phyloP scores from a whole-genome alignment of 495 filamentous ascomycete genomes.

The Collariella sp. region DNA sequence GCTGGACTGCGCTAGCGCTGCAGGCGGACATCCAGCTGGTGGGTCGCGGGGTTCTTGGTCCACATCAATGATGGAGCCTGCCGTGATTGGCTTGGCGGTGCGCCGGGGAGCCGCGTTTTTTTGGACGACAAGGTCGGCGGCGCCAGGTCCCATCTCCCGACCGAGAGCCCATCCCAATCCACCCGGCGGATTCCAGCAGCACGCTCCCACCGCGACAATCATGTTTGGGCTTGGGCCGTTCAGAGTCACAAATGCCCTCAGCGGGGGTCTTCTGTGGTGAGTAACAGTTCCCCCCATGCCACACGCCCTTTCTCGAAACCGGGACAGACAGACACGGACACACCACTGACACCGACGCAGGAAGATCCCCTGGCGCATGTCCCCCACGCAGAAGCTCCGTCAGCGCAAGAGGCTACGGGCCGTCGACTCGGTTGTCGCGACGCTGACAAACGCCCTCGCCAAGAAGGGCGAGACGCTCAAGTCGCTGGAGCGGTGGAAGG shows the following conservation, averaged over 20 bases:
- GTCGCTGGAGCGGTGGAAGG: slow-evolving; percentile 78
- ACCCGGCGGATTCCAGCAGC: slow-evolving; percentile 1
- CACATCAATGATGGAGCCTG: not conserved
- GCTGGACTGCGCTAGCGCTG: slow-evolving; percentile 6
- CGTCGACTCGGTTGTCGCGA: slow-evolving; percentile 76
- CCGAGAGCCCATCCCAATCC: not conserved
- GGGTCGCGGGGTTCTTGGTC: slow-evolving; percentile 14
- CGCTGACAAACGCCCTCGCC: slow-evolving; percentile 62
- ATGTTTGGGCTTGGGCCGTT: slow-evolving; percentile 82
- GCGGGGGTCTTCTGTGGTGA: slow-evolving; percentile 79
- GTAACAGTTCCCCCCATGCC: no score
- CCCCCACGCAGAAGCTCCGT: slow-evolving; percentile 76
- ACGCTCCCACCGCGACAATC: slow-evolving; percentile 14
- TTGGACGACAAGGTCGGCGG: not conserved
- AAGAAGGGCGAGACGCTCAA: slow-evolving; percentile 61
- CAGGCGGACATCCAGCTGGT: slow-evolving; percentile 9
- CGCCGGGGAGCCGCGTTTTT: slow-evolving; percentile 20
- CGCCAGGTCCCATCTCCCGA: not conserved
- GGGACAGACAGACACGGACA: not conserved
- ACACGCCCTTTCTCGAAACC: no score
- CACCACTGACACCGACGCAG: slow-evolving; percentile 38
- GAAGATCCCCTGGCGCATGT: slow-evolving; percentile 98
- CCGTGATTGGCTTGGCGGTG: slow-evolving; percentile 11
- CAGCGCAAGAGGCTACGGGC: slow-evolving; percentile 77
- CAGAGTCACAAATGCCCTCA: slow-evolving; percentile 64